Percentiles rank a stretch among this genome's conserved stretches.
Evolutionary conservation across 352 stramenopile species (phyloP).

Genomic region (Pythium myriotylum): DNA sequence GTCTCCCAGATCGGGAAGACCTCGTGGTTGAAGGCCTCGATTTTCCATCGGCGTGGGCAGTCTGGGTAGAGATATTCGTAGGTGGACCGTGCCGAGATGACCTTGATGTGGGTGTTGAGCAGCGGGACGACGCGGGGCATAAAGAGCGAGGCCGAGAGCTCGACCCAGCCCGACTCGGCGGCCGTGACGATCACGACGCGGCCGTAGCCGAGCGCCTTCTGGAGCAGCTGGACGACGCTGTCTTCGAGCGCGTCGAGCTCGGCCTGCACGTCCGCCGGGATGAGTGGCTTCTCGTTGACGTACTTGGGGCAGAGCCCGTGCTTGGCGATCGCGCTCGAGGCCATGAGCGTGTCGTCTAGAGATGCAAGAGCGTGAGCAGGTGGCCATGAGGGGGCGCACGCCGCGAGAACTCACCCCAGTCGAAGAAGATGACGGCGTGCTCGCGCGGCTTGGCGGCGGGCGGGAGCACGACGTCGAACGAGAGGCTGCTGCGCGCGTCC

Average conservation of each 20-base stretch:
- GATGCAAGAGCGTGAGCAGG: constrained; percentile 5
- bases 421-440: constrained; percentile 82
- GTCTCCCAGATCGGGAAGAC: constrained; percentile 79
- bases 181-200: constrained; percentile 90
- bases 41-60: constrained; percentile 86
- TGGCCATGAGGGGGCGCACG: no score
- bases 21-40: constrained; percentile 88
- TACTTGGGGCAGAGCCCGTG: constrained; percentile 83
- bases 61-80: constrained; percentile 90
- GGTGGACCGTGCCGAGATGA: constrained; percentile 89
- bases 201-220: constrained; percentile 70
- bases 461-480: constrained; percentile 44
- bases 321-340: constrained; percentile 80
- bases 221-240: constrained; percentile 72
- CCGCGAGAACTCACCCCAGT: constrained; percentile 61
- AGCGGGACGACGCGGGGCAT: constrained; percentile 83
- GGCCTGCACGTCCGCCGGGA: constrained; percentile 67
- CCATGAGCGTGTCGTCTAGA: constrained; percentile 82
- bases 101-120: constrained; percentile 81
- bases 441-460: constrained; percentile 43
- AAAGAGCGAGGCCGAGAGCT: constrained; percentile 86
- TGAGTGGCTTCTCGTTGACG: constrained; percentile 80
- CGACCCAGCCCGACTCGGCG: constrained; percentile 89
- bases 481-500: constrained; percentile 51
- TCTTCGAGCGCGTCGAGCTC: constrained; percentile 81